phyloP scores from a whole-genome alignment of 2,329 filamentous ascomycete species.

The Aspergillus fructus region DNA sequence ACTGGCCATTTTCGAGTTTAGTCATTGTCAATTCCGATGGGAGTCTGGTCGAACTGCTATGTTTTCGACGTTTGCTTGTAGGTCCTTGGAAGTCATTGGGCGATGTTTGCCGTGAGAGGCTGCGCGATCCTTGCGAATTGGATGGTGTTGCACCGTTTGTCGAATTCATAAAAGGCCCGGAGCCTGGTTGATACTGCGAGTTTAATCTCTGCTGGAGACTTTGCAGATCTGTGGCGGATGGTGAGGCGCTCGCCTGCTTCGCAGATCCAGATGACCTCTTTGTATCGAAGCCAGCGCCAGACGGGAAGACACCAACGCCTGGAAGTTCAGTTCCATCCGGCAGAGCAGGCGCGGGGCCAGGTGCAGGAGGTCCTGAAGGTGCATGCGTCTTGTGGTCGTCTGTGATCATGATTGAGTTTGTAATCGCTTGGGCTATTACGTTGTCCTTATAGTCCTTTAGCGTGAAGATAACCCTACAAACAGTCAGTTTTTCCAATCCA shows the following conservation, averaged over 20 bases:
- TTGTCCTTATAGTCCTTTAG: slow-evolving; percentile 77
- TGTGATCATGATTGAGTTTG: slow-evolving; percentile 90
- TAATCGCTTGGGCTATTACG: slow-evolving; percentile 79
- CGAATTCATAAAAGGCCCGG: slow-evolving; percentile 40
- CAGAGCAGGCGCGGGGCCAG: slow-evolving; percentile 34
- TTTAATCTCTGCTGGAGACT: slow-evolving; percentile 55
- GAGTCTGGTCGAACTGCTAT: slow-evolving; percentile 67
- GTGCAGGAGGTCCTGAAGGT: slow-evolving; percentile 38
- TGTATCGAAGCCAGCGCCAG: slow-evolving; percentile 30
- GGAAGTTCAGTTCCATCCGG: slow-evolving; percentile 43
- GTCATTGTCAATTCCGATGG: slow-evolving; percentile 80
- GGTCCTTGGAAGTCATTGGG: slow-evolving; percentile 65
- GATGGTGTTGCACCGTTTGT: slow-evolving; percentile 34
- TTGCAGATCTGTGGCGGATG: slow-evolving; percentile 65
- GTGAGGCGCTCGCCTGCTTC: slow-evolving; percentile 51
- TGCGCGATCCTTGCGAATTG: slow-evolving; percentile 57
- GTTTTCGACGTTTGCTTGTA: slow-evolving; percentile 77
- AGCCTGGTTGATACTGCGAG: slow-evolving; percentile 40
- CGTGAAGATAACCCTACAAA: slow-evolving; percentile 77
- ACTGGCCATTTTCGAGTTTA: slow-evolving; percentile 62
- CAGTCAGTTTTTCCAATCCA: slow-evolving; percentile 19
- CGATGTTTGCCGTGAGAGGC: slow-evolving; percentile 71
- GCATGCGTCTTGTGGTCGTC: slow-evolving; percentile 92
- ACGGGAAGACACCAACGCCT: slow-evolving; percentile 45
- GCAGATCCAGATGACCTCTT: slow-evolving; percentile 31